Conservation (phyloP, 73 alveolate species). For the Paramecium primaurelia region DNA sequence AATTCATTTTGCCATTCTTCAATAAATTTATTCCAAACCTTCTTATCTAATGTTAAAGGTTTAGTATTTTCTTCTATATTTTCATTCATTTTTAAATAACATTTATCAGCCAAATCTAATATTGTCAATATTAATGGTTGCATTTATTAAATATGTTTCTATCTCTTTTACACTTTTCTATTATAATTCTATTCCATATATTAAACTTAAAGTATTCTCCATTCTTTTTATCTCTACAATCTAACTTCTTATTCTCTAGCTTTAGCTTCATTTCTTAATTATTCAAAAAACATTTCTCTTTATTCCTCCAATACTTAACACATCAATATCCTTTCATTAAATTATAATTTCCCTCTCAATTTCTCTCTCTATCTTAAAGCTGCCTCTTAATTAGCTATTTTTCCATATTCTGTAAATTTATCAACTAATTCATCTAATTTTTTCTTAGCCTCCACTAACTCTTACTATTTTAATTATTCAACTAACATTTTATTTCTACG, state of each 20-base stretch:
- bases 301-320: background rate
- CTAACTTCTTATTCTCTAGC: conserved; percentile 8
- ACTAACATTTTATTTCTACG: conserved; percentile 34
- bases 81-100: conserved; percentile 26
- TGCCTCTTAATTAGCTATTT: background rate
- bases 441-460: conserved; percentile 13
- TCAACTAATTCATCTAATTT: background rate
- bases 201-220: conserved; percentile 5
- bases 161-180: background rate
- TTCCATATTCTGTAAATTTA: background rate
- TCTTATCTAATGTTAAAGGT: background rate
- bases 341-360: conserved; percentile 17
- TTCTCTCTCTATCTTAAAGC: background rate
- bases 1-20: background rate
- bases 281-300: background rate
- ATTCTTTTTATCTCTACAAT: background rate
- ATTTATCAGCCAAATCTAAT: conserved; percentile 27
- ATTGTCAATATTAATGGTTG: conserved; percentile 15
- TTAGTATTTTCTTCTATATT: background rate
- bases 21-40: conserved; percentile 4
- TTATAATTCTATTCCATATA: conserved; percentile 30
- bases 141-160: background rate
- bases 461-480: conserved; percentile 13
- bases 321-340: background rate
- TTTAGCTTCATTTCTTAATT: conserved; percentile 3